Conservation (phyloP, 805 yeast species). For the Spathaspora arborariae region DNA sequence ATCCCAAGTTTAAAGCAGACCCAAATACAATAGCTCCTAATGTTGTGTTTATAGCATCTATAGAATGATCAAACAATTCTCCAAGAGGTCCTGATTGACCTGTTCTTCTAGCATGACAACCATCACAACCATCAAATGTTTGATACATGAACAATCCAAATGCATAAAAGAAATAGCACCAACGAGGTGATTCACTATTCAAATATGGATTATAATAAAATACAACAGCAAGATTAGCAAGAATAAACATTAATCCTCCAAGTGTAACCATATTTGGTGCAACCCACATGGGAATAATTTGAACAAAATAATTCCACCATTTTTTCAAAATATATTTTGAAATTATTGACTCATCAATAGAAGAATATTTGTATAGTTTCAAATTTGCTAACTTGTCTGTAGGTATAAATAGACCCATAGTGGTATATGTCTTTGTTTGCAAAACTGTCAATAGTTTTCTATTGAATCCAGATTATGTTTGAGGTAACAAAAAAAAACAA, state of each 20-base stretch:
- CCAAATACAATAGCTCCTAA: conserved; percentile 71
- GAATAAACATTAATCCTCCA: conserved; percentile 68
- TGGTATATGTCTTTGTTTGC: background rate
- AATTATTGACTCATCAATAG: conserved; percentile 77
- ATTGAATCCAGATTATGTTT: background rate
- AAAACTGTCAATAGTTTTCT: background rate
- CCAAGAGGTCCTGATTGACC: conserved; percentile 96
- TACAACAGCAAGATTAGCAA: conserved; percentile 59
- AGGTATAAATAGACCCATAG: conserved; percentile 68
- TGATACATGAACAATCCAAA: conserved; percentile 85
- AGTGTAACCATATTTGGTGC: conserved; percentile 92
- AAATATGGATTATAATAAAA: conserved; percentile 72
- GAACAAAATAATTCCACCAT: conserved; percentile 74
- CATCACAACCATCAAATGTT: conserved; percentile 95
- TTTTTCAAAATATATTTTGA: conserved; percentile 75
- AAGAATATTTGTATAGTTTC: conserved; percentile 60
- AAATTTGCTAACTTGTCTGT: conserved; percentile 46
- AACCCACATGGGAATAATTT: conserved; percentile 77
- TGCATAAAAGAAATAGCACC: conserved; percentile 78
- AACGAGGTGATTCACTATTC: conserved; percentile 56
- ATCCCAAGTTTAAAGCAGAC: conserved; percentile 75
- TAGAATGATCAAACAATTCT: conserved; percentile 89
- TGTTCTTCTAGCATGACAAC: conserved; percentile 90
- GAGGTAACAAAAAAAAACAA: background rate
- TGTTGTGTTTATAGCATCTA: conserved; percentile 72